These are phyloP conservation scores for Nakazawaea populi DNA, from an alignment of 805 yeast species.

Conservation along the genomic window DNA sequence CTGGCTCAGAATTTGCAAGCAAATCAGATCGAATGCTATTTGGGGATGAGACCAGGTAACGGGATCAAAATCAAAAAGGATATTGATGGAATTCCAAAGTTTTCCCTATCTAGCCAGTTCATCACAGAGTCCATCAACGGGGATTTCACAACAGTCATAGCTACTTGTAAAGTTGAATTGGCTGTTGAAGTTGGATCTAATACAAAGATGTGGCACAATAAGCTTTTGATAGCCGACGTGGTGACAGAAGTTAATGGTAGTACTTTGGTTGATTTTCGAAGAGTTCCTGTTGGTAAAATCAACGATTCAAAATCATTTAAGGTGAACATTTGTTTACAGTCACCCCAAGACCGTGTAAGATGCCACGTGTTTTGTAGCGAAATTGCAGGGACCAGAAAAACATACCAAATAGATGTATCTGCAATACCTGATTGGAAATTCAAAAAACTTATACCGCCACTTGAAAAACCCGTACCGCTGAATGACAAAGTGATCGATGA, in stretches of 20 bases:
- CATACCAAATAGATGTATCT: background rate
- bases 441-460: background rate
- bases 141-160: background rate
- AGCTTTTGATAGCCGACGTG: constrained; percentile 25
- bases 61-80: constrained; percentile 32
- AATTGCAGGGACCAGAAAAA: constrained; percentile 24
- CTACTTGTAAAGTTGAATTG: constrained; percentile 19
- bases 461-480: constrained; percentile 15
- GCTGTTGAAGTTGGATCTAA: constrained; percentile 10
- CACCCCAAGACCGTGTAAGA: constrained; percentile 18
- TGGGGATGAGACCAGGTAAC: constrained; percentile 34
- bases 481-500: constrained; percentile 23
- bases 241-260: constrained; percentile 19
- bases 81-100: constrained; percentile 29
- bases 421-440: constrained; percentile 2
- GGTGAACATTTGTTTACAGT: constrained; percentile 18
- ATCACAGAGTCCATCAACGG: constrained; percentile 11
- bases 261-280: constrained; percentile 37
- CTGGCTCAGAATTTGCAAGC: constrained; percentile 24
- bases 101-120: constrained; percentile 20
- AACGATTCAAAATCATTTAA: constrained; percentile 20
- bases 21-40: constrained; percentile 32
- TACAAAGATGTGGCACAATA: constrained; percentile 27
- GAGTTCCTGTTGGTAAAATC: constrained; percentile 25
- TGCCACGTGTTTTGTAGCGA: constrained; percentile 32